Evolutionary conservation across 2,329 filamentous ascomycete genomes (phyloP), one percentile per base, ranked within the genome.

Genomic region (Salinomyces thailandicus): DNA sequence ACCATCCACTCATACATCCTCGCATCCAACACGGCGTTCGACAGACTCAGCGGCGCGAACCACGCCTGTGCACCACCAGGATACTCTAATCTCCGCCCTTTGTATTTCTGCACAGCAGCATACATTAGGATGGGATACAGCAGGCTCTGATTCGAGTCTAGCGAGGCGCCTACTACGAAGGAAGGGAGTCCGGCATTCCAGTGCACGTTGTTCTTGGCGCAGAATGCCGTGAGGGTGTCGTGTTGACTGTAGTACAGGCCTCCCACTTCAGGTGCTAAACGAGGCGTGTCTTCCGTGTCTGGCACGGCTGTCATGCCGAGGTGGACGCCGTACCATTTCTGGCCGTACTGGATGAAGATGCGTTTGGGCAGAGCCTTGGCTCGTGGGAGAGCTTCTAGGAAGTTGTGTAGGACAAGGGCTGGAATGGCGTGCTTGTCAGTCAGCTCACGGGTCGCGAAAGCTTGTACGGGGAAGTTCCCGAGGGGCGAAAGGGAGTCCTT

Each of bases 251-350:
- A 42, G 36, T 42, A 42, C 18, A 42, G 36, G 4, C 18, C 26
- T 3, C 18, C 26, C n/a, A 27, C 22, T 18, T 24, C 32, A 15
- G 18, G 36, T 13, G 14, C 29, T 31, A 22, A 17, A 14, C 18
- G 39, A 18, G 31, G 26, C n/a, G 36, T 28, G 40, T 22, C 27
- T 42, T 39, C 36, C 5, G 22, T 30, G 24, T 31, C 24, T 5
- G 37, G 40, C 4, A 39, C 30, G 12, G 27, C 24, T 8, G 32
- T 32, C 20, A 33, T 28, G 20, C 40, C 40, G 22, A 42, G 37
- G 18, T 42, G 40, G 17, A 39, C 36, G 19, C 39, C 39, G 20
- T 42, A 34, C 39, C 39, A 42, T 29, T 42, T 42, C 13, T 32
- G 29, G 2, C 39, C 39, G 31, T 22, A 38, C 16, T 42, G 39